Base-by-base conservation (phyloP, 2,329 filamentous ascomycete species). In the Ophiocordyceps unilateralis region DNA sequence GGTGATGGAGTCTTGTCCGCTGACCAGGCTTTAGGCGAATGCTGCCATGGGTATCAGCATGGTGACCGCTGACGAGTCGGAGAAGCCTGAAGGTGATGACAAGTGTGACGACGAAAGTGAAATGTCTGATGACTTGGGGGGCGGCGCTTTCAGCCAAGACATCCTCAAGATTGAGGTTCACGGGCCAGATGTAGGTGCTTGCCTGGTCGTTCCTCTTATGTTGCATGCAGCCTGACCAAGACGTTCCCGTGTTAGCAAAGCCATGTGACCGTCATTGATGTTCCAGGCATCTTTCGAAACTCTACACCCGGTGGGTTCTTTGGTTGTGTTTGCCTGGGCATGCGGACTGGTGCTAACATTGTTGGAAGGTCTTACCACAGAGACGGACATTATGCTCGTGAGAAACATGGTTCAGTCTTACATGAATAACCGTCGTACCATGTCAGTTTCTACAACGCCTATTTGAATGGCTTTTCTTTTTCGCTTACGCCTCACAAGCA, bases 261-360 rank as follows among this genome's bases (percentile, higher is more conserved):
- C 3, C 64, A 71, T 15, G 57, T 74, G 7, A 74, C 69, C 0
- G 58, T 74, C 7, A 73, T 73, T 5, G 70, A 74, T 17, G 67
- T 74, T 0, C 70, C 70, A 0, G 71, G 70, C 0, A 67, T 73
- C n/a, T 72, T 74, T 44, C 59, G 64, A 7, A 52, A 53, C 1
- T 47, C 61, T 4, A 64, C 59, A 9, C 40, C 44, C 12, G 44
- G 41, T 46, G 14, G n/a, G 42, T 10, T 5, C n/a, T 5, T 10
- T 9, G 32, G n/a, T 5, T 15, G 9, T n/a, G 32, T 34, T 15
- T 30, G 6, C n/a, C 7, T 12, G 14, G 28, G n/a, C 15, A 34
- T 4, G 17, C 7, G 11, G 17, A 38, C 19, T 22, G 21, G 20
- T 19, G 11, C 38, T 42, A 2, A 41, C 50, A 17, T 43, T 30